Conservation (phyloP, 208 protist genomes). For the Trypanosoma rangeli region DNA sequence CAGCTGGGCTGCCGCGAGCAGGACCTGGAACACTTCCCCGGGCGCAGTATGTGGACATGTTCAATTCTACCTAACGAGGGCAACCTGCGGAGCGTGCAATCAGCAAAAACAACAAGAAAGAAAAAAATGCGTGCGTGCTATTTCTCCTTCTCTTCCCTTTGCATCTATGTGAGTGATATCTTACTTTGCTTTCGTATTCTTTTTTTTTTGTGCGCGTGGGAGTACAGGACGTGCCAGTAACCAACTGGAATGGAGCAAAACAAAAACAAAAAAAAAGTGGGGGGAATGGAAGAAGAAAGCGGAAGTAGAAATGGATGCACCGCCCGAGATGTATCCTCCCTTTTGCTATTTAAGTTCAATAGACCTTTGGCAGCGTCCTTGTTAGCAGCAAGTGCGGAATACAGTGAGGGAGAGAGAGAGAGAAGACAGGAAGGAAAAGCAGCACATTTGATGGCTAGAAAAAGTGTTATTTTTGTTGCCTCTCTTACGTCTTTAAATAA, state of each 20-base stretch:
- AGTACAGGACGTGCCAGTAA: not conserved
- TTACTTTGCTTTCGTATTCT: not conserved
- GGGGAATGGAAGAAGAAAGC: not conserved
- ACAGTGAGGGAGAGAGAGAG: not conserved
- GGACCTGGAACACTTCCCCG: conserved; percentile 27
- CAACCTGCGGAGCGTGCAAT: not conserved
- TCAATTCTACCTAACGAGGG: conserved; percentile 38
- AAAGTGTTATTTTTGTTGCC: not conserved
- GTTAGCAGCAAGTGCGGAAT: not conserved
- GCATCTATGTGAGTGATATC: not conserved
- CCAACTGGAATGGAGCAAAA: not conserved
- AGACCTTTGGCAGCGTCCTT: too few species aligned
- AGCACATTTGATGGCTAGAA: not conserved
- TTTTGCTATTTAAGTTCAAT: too few species aligned
- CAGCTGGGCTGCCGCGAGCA: not conserved
- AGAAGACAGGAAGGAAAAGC: not conserved
- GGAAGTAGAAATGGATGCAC: not conserved
- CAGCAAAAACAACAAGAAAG: not conserved
- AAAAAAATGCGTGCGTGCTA: not conserved
- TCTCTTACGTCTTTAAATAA: not conserved
- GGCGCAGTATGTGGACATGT: conserved; percentile 83
- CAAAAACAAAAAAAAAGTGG: not conserved
- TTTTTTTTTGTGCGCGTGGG: not conserved
- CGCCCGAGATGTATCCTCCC: too few species aligned
- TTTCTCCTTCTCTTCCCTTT: conserved; percentile 10